phyloP scores from a whole-genome alignment of 495 filamentous ascomycete genomes.

The Chaetomium cochliodes region DNA sequence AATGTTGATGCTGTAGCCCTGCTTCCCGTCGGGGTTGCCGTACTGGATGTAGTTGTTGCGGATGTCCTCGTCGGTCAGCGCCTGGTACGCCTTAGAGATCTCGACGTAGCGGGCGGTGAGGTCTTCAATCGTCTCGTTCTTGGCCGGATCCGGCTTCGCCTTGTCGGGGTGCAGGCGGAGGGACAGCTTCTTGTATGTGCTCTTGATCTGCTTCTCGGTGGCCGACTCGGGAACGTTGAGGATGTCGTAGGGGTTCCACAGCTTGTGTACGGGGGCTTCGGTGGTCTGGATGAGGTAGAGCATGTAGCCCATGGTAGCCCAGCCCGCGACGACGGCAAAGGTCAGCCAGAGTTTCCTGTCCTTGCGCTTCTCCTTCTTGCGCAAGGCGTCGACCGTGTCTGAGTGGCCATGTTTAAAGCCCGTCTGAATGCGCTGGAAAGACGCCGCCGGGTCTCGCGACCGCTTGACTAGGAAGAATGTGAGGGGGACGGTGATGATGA shows the following conservation, averaged over 20 bases:
- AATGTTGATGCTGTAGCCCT: constrained; percentile 96
- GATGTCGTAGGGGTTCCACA: constrained; percentile 97
- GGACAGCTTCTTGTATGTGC: constrained; percentile 79
- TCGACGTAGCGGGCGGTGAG: constrained; percentile 90
- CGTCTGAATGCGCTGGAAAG: constrained; percentile 55
- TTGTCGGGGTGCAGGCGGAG: constrained; percentile 93
- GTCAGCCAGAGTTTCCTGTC: constrained; percentile 87
- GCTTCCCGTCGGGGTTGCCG: constrained; percentile 96
- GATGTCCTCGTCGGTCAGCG: constrained; percentile 92
- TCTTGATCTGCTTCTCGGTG: constrained; percentile 86
- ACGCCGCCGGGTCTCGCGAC: constrained; percentile 63
- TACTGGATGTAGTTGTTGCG: constrained; percentile 95
- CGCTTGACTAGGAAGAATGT: constrained; percentile 81
- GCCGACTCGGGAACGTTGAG: constrained; percentile 81
- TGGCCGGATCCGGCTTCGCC: constrained; percentile 70
- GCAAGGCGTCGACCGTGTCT: constrained; percentile 79
- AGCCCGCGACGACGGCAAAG: constrained; percentile 70
- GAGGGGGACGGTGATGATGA: constrained; percentile 84
- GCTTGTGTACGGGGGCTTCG: constrained; percentile 66
- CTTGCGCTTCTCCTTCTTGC: constrained; percentile 83
- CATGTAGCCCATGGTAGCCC: constrained; percentile 87
- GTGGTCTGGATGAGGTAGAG: constrained; percentile 83
- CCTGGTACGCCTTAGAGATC: constrained; percentile 94
- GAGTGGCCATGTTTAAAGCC: constrained; percentile 78
- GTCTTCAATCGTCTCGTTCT: constrained; percentile 83